Conservation (phyloP, 441 rosid genomes). For the Iberis amara region DNA sequence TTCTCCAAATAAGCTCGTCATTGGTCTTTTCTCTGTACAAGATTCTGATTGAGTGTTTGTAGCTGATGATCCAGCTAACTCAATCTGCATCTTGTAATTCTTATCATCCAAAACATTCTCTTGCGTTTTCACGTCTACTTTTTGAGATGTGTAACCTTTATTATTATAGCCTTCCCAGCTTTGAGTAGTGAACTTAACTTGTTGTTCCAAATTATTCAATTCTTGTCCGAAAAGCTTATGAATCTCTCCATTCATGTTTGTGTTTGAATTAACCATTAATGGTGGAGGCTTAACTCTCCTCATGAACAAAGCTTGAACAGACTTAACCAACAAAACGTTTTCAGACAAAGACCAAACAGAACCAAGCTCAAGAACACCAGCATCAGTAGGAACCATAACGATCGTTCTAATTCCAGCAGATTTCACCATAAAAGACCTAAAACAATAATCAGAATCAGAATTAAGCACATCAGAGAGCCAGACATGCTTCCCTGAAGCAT, state of each 20-base stretch:
- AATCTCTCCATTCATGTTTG: constrained; percentile 37
- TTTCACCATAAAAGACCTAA: constrained; percentile 73
- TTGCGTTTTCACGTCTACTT: constrained; percentile 34
- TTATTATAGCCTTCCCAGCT: constrained; percentile 48
- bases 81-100: constrained; percentile 53
- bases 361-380: constrained; percentile 87
- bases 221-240: constrained; percentile 79
- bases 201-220: constrained; percentile 36
- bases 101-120: constrained; percentile 45
- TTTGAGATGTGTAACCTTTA: constrained; percentile 43
- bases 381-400: constrained; percentile 74
- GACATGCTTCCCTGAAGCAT: constrained; percentile 61
- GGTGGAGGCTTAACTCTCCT: constrained; percentile 28
- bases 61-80: constrained; percentile 42
- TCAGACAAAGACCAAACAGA: constrained; percentile 74
- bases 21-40: constrained; percentile 43
- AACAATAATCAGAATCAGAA: constrained; percentile 58
- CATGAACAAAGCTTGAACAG: constrained; percentile 48
- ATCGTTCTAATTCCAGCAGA: constrained; percentile 75
- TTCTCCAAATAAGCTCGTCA: not conserved
- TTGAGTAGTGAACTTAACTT: constrained; percentile 35
- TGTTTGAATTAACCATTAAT: constrained; percentile 30
- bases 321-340: constrained; percentile 47
- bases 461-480: constrained; percentile 58
- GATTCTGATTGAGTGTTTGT: constrained; percentile 56